phyloP scores from a whole-genome alignment of 2,329 filamentous ascomycete genomes.

The Fusarium luffae region DNA sequence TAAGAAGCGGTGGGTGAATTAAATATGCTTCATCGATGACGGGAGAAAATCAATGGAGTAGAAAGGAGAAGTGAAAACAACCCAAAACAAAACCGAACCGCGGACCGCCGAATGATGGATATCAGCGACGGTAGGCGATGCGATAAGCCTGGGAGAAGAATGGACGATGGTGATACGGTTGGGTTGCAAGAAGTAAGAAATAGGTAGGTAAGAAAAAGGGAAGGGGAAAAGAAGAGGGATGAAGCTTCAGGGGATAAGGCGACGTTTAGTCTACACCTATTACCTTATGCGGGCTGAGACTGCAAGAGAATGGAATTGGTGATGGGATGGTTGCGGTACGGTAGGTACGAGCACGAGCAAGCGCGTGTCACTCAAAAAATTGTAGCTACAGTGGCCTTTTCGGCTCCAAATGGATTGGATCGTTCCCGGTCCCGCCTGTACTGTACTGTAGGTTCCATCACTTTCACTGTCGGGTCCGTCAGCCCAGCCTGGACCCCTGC shows the following conservation, averaged over 20 bases:
- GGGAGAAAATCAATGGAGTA: constrained; percentile 24
- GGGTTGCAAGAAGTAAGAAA: constrained; percentile 33
- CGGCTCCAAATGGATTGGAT: constrained; percentile 16
- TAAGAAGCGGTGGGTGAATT: constrained; percentile 24
- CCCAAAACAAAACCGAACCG: constrained; percentile 31
- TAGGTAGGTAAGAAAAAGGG: constrained; percentile 15
- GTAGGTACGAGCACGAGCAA: constrained; percentile 4
- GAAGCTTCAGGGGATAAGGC: constrained; percentile 43
- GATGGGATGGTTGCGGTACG: constrained; percentile 33
- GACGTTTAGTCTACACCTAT: constrained; percentile 25
- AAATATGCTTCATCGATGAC: constrained; percentile 42
- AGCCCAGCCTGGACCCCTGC: constrained; percentile 24
- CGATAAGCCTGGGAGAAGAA: constrained; percentile 13
- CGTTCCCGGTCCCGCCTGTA: constrained; percentile 14
- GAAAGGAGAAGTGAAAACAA: constrained; percentile 27
- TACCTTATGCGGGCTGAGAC: constrained; percentile 30
- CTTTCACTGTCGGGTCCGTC: constrained; percentile 10
- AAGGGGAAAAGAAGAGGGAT: constrained; percentile 34
- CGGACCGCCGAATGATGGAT: constrained; percentile 30
- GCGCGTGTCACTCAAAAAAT: constrained; percentile 43
- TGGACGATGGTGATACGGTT: constrained; percentile 11
- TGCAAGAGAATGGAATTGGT: constrained; percentile 27
- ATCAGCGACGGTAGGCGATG: constrained; percentile 25
- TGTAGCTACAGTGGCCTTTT: constrained; percentile 56
- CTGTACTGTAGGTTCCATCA: background rate